These are phyloP conservation scores for Phanerochaete sordida DNA, from an alignment of 768 basidiomycete genomes.

Conservation along the genomic window DNA sequence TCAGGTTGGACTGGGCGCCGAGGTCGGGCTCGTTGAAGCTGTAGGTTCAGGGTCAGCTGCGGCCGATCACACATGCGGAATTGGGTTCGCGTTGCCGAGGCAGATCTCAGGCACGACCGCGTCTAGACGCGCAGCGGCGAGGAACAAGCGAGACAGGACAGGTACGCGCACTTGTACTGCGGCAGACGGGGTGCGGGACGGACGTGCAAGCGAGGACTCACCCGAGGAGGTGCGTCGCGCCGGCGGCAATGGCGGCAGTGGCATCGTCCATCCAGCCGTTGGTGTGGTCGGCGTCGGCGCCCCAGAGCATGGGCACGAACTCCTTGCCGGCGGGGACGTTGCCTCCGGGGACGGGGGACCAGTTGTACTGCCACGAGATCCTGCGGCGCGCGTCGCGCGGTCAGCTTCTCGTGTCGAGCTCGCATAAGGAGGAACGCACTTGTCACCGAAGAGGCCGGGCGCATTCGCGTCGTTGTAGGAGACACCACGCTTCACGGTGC, in stretches of 20 bases:
- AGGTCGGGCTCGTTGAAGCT: conserved; percentile 31
- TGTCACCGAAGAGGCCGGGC: conserved; percentile 18
- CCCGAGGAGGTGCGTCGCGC: conserved; percentile 26
- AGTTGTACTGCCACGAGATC: conserved; percentile 27
- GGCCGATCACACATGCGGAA: not conserved
- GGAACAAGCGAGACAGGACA: too few species aligned
- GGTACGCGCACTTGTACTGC: too few species aligned
- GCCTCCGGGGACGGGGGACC: conserved; percentile 18
- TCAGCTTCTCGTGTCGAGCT: not conserved
- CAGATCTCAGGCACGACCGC: not conserved
- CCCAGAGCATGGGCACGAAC: conserved; percentile 28
- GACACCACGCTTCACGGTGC: conserved; percentile 24
- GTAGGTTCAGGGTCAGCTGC: not conserved
- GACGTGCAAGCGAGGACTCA: conserved; percentile 8
- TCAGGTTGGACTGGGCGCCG: conserved; percentile 25
- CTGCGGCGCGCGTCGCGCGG: conserved; percentile 6
- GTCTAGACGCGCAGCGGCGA: not conserved
- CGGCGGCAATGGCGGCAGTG: conserved; percentile 24
- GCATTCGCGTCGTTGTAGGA: conserved; percentile 24
- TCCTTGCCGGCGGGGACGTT: conserved; percentile 14
- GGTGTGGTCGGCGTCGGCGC: conserved; percentile 16
- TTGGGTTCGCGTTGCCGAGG: not conserved
- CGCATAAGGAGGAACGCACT: conserved; percentile 8
- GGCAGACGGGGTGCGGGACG: too few species aligned
- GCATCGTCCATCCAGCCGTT: conserved; percentile 22